phyloP scores from a whole-genome alignment of 2,329 filamentous ascomycete species.

The Microdochium trichocladiopsis region DNA sequence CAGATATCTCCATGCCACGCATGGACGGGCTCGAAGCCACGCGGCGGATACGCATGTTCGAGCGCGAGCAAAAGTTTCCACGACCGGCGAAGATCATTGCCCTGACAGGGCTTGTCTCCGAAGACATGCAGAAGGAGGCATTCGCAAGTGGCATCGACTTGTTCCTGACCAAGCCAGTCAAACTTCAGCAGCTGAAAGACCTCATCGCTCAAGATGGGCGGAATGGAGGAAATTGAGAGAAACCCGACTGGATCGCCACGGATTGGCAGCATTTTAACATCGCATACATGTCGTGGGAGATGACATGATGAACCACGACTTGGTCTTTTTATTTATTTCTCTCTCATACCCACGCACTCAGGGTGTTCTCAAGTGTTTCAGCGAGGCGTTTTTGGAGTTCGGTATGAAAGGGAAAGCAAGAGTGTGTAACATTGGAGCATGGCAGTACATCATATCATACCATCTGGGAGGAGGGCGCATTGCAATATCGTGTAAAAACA shows the following conservation, averaged over 20 bases:
- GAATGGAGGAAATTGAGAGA: not conserved
- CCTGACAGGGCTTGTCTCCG: slow-evolving; percentile 20
- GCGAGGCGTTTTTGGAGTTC: not conserved
- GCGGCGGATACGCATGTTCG: not conserved
- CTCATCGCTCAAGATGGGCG: not conserved
- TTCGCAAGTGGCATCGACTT: slow-evolving; percentile 17
- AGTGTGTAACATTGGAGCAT: not conserved
- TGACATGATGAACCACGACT: not conserved
- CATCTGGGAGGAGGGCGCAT: not conserved
- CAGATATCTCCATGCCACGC: slow-evolving; percentile 46
- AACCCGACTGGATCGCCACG: too few species aligned
- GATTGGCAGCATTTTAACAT: too few species aligned
- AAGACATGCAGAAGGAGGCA: slow-evolving; percentile 14
- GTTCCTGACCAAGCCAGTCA: slow-evolving; percentile 21
- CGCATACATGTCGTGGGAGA: too few species aligned
- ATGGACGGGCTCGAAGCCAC: slow-evolving; percentile 44
- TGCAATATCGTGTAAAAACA: too few species aligned
- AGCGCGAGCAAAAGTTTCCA: not conserved
- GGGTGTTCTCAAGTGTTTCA: too few species aligned
- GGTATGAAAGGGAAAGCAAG: not conserved
- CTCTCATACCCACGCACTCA: too few species aligned
- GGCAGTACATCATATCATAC: not conserved
- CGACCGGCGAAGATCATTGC: slow-evolving; percentile 12
- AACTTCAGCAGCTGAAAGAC: not conserved
- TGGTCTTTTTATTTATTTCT: not conserved